Evolutionary conservation across 768 basidiomycete species (phyloP).

Genomic region (Rhizopogon vesiculosus): DNA sequence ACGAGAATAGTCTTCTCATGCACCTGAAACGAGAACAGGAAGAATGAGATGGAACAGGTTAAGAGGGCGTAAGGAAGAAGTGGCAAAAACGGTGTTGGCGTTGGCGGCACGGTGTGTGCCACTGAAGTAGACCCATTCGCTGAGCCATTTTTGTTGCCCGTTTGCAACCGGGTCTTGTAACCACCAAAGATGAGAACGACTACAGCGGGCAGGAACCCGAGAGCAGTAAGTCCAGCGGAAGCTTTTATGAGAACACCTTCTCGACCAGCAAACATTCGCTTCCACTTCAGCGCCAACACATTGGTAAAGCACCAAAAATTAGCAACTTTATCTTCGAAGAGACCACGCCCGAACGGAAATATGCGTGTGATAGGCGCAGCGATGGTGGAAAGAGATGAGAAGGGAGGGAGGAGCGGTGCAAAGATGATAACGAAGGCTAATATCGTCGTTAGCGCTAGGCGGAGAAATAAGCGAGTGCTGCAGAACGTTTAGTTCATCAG

Average conservation of each 20-base stretch:
- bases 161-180: constrained; percentile 22
- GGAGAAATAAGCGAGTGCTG: constrained; percentile 54
- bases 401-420: constrained; percentile 72
- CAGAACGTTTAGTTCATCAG: constrained; percentile 3
- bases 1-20: constrained; percentile 92
- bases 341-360: constrained; percentile 87
- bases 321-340: constrained; percentile 95
- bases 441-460: constrained; percentile 58
- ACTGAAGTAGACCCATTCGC: neutral
- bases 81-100: constrained; percentile 50
- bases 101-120: constrained; percentile 1
- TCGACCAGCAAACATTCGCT: constrained; percentile 33
- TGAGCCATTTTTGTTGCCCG: neutral
- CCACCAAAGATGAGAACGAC: constrained; percentile 37
- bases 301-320: constrained; percentile 98
- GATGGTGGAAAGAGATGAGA: constrained; percentile 46
- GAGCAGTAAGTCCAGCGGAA: constrained; percentile 59
- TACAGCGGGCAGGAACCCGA: constrained; percentile 67
- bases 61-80: constrained; percentile 80
- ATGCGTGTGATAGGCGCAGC: constrained; percentile 72
- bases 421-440: constrained; percentile 68
- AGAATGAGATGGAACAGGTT: constrained; percentile 85
- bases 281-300: constrained; percentile 80
- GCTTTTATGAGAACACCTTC: constrained; percentile 54
- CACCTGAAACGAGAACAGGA: constrained; percentile 94